Conservation (phyloP, 164 flowering plant species). For the Vitis rupestris region DNA sequence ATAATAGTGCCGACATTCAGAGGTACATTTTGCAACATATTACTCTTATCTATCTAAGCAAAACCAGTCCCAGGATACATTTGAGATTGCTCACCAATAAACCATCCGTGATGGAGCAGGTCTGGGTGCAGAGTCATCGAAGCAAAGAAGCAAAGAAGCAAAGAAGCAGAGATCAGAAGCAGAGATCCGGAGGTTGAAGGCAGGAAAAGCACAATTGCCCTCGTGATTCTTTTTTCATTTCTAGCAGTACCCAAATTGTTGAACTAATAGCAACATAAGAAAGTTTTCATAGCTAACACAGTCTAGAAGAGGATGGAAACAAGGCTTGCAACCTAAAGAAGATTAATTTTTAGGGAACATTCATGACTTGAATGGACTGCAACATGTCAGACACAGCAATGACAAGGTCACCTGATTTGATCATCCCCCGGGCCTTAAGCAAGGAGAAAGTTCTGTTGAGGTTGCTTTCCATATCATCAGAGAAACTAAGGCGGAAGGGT, state of each 20-base stretch:
- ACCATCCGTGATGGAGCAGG: not conserved
- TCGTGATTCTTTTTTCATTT: not conserved
- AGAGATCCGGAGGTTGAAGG: not conserved
- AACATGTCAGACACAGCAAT: slow-evolving; percentile 93
- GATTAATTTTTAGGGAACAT: slow-evolving; percentile 57
- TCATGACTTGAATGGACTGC: slow-evolving; percentile 97
- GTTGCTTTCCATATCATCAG: slow-evolving; percentile 95
- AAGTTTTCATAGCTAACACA: not conserved
- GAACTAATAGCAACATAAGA: not conserved
- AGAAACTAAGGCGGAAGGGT: slow-evolving; percentile 82
- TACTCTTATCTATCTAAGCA: not conserved
- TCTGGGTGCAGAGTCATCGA: not conserved
- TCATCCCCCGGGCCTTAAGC: slow-evolving; percentile 91
- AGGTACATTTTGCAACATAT: not conserved
- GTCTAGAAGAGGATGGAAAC: not conserved
- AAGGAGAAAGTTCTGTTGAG: slow-evolving; percentile 82
- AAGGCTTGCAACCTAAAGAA: not conserved
- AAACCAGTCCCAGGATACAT: not conserved
- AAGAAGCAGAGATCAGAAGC: not conserved
- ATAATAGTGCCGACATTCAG: not conserved
- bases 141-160: not conserved
- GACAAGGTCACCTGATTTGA: slow-evolving; percentile 88
- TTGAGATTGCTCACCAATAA: not conserved
- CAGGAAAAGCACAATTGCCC: not conserved
- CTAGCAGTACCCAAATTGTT: slow-evolving; percentile 2